Conservation (phyloP, 768 basidiomycete species). For the Omphalotus guepiniiformis region DNA sequence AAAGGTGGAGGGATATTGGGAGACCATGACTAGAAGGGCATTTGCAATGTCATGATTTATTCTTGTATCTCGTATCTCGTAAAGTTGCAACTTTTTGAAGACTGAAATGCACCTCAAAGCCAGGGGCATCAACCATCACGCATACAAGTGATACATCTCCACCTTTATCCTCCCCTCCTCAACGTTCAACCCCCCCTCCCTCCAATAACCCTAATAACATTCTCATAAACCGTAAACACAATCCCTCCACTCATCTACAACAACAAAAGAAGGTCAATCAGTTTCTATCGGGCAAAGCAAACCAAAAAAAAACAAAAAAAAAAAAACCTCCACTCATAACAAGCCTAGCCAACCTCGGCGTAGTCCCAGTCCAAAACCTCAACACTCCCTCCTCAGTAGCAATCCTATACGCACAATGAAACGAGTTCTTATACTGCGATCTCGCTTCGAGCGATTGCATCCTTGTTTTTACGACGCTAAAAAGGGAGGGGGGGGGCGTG, state of each 20-base stretch:
- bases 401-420: slow-evolving; percentile 94
- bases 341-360: slow-evolving; percentile 80
- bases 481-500: background rate
- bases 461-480: slow-evolving; percentile 92
- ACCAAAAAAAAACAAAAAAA: background rate
- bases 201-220: slow-evolving; percentile 52
- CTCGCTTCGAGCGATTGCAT: slow-evolving; percentile 93
- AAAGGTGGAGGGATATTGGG: too few species aligned
- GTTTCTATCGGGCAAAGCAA: slow-evolving; percentile 4
- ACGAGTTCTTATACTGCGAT: slow-evolving; percentile 84
- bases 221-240: slow-evolving; percentile 71
- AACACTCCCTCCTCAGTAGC: slow-evolving; percentile 88
- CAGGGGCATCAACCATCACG: too few species aligned
- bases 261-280: too few species aligned
- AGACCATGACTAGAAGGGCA: too few species aligned
- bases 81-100: too few species aligned
- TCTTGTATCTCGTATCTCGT: too few species aligned
- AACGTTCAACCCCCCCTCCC: too few species aligned
- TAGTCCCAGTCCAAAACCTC: slow-evolving; percentile 97
- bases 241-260: slow-evolving; percentile 60
- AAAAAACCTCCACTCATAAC: slow-evolving; percentile 52
- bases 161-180: too few species aligned
- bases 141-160: too few species aligned
- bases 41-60: too few species aligned
- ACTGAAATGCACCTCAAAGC: too few species aligned